Conservation (phyloP, 331 rosid species). For the Pyracantha coccinea region DNA sequence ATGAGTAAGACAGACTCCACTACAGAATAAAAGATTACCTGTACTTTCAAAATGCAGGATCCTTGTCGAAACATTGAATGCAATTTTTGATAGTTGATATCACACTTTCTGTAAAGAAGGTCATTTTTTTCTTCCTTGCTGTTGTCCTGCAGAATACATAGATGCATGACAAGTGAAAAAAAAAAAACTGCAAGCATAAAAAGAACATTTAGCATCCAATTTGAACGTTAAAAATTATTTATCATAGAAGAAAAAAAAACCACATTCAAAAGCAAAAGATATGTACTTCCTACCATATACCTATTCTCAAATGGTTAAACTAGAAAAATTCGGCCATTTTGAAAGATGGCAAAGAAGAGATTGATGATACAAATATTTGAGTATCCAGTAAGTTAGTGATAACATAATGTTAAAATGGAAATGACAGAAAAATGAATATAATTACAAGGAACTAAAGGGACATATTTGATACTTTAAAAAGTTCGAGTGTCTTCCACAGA, state of each 20-base stretch:
- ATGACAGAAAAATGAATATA: background rate
- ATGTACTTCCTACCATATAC: too few relatives aligned
- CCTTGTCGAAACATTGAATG: conserved; percentile 57
- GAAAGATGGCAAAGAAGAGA: too few relatives aligned
- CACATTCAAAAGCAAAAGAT: background rate
- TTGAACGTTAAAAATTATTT: background rate
- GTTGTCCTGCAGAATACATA: conserved; percentile 30
- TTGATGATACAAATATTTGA: too few relatives aligned
- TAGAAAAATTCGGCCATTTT: too few relatives aligned
- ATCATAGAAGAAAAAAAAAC: background rate
- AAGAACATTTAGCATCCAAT: background rate
- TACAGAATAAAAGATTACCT: conserved; percentile 18
- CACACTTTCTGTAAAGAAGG: conserved; percentile 54
- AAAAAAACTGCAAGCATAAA: background rate
- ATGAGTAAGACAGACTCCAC: background rate
- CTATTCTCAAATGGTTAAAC: too few relatives aligned
- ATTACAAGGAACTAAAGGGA: background rate
- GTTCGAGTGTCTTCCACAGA: too few relatives aligned
- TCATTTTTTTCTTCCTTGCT: conserved; percentile 47
- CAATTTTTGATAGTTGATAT: conserved; percentile 51
- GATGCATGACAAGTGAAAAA: background rate
- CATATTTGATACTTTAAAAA: background rate
- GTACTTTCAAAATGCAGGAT: conserved; percentile 51
- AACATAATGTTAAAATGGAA: background rate
- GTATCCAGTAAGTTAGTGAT: too few relatives aligned